phyloP scores from a whole-genome alignment of 2,329 filamentous ascomycete species.

The Xylariomycetidae sp. region DNA sequence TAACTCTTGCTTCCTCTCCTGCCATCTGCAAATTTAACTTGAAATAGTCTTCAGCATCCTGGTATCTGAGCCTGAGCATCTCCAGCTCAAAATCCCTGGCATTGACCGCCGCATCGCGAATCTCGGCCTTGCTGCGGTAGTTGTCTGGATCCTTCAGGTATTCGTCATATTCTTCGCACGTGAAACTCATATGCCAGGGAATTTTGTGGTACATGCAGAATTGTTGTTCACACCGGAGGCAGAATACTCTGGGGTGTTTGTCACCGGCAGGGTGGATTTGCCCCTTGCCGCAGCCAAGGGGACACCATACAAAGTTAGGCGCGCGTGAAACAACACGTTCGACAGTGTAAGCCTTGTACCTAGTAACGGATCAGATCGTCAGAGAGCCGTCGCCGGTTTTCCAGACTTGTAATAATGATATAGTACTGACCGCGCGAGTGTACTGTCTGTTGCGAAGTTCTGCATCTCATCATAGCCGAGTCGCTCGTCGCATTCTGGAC shows the following conservation, averaged over 20 bases:
- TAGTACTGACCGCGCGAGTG: constrained; percentile 42
- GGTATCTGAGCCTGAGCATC: constrained; percentile 1
- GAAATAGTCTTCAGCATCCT: constrained; percentile 35
- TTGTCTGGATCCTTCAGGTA: constrained; percentile 33
- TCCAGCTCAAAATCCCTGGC: constrained; percentile 42
- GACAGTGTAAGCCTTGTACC: constrained; percentile 8
- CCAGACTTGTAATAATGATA: too few relatives aligned
- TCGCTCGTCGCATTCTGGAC: constrained; percentile 44
- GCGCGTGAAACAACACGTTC: constrained; percentile 30
- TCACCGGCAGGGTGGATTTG: constrained; percentile 43
- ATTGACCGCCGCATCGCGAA: constrained; percentile 38
- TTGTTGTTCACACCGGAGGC: constrained; percentile 33
- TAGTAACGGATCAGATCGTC: background rate
- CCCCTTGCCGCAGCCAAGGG: constrained; percentile 45
- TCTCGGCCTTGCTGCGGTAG: constrained; percentile 33
- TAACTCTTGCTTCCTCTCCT: too few relatives aligned
- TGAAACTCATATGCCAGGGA: constrained; percentile 37
- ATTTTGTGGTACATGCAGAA: constrained; percentile 39
- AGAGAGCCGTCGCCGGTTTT: too few relatives aligned
- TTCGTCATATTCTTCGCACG: constrained; percentile 39
- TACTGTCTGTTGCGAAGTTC: constrained; percentile 36
- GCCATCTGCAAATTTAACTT: constrained; percentile 22
- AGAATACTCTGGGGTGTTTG: constrained; percentile 36
- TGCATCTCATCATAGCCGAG: constrained; percentile 42
- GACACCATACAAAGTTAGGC: constrained; percentile 49